These are phyloP conservation scores for Leptographium galeiforme DNA, from an alignment of 2,329 filamentous ascomycete genomes.

Conservation along the genomic window DNA sequence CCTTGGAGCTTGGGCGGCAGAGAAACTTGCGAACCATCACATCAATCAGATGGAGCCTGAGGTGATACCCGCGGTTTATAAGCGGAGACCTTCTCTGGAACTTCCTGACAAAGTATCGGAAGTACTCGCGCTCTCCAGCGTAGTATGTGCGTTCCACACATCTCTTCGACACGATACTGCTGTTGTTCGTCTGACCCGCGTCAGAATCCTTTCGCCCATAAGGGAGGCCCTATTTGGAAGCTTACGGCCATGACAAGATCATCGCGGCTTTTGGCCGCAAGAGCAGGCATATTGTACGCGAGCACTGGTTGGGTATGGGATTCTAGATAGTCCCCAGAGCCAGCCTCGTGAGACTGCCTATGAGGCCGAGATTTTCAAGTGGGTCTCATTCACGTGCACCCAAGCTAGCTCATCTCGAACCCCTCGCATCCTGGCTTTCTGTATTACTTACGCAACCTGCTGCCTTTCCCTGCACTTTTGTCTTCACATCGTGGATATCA, in stretches of 20 bases:
- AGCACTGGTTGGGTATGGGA: background rate
- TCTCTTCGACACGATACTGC: constrained; percentile 82
- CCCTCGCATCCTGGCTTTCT: too few species aligned
- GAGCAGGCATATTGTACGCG: background rate
- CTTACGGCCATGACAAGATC: constrained; percentile 40
- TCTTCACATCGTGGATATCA: background rate
- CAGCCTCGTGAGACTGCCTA: background rate
- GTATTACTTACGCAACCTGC: too few species aligned
- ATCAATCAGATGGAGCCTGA: constrained; percentile 74
- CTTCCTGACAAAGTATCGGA: constrained; percentile 76
- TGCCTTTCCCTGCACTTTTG: background rate
- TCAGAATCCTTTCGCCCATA: background rate
- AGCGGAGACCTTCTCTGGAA: constrained; percentile 72
- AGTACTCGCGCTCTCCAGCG: constrained; percentile 64
- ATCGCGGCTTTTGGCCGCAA: constrained; percentile 22
- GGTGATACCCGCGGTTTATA: constrained; percentile 81
- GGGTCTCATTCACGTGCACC: too few species aligned
- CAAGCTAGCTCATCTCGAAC: too few species aligned
- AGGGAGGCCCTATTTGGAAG: constrained; percentile 5
- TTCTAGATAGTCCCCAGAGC: too few species aligned
- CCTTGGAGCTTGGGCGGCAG: constrained; percentile 30
- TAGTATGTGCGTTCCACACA: constrained; percentile 87
- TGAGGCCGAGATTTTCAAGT: too few species aligned
- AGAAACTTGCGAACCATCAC: constrained; percentile 62
- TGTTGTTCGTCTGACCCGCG: constrained; percentile 60